Conservation (phyloP, 768 basidiomycete species). For the Floccularia luteovirens region DNA sequence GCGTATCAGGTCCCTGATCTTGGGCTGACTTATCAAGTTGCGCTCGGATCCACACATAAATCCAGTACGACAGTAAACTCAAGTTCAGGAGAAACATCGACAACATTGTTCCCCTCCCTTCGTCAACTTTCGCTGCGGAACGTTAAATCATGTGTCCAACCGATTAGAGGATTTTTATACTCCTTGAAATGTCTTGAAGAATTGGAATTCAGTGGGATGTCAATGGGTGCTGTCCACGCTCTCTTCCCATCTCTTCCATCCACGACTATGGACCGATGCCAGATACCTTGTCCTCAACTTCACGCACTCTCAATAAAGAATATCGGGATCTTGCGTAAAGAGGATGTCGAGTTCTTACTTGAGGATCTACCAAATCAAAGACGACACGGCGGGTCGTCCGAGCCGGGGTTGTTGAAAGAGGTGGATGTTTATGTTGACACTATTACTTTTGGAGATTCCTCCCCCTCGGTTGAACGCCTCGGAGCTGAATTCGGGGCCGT, state of each 20-base stretch:
- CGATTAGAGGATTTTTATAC: conserved; percentile 22
- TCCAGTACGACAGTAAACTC: neutral
- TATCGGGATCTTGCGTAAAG: conserved; percentile 13
- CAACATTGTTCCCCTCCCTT: conserved; percentile 26
- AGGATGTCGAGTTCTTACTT: conserved; percentile 19
- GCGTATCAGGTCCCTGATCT: neutral
- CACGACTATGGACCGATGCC: conserved; percentile 6
- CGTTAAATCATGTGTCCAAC: conserved; percentile 25
- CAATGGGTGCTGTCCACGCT: conserved; percentile 22
- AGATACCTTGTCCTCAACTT: conserved; percentile 27
- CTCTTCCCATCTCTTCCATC: conserved; percentile 15
- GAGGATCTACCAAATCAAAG: conserved; percentile 16
- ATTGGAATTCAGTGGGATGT: conserved; percentile 26
- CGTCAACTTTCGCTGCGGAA: conserved; percentile 23
- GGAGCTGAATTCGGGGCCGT: conserved; percentile 10
- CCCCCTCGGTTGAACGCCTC: conserved; percentile 8
- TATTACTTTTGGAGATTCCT: conserved; percentile 12
- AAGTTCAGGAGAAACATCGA: conserved; percentile 11
- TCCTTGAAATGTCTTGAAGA: conserved; percentile 18
- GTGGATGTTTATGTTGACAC: conserved; percentile 25
- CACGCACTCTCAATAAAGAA: conserved; percentile 20
- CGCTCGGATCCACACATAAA: neutral
- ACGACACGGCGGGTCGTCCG: conserved; percentile 13
- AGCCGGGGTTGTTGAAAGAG: conserved; percentile 14
- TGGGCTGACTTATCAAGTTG: neutral